Evolutionary conservation across 169 alveolate genomes (phyloP).

Genomic region (Plasmodium billcollinsi): DNA sequence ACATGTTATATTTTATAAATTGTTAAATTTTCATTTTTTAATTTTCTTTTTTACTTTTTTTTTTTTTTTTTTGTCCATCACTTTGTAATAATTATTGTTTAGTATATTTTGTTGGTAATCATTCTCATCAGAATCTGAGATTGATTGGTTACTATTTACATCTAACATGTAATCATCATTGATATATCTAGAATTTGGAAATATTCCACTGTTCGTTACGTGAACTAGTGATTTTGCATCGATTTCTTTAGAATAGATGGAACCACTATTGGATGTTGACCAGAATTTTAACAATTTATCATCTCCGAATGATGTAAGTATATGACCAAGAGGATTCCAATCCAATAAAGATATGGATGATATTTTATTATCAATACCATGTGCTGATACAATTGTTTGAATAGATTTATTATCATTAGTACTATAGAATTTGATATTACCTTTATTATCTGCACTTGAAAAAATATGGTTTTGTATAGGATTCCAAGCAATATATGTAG

Average conservation of each 20-base stretch:
- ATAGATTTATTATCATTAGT: constrained; percentile 79
- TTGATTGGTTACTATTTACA: constrained; percentile 76
- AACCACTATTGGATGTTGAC: constrained; percentile 84
- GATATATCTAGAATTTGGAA: constrained; percentile 78
- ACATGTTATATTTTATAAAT: not conserved
- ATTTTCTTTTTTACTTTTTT: constrained; percentile 15
- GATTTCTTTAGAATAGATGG: constrained; percentile 75
- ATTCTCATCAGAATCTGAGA: constrained; percentile 52
- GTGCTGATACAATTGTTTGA: constrained; percentile 77
- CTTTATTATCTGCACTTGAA: constrained; percentile 86
- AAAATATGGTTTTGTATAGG: constrained; percentile 88
- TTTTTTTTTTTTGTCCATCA: not conserved
- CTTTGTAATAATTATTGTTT: constrained; percentile 57
- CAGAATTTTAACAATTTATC: constrained; percentile 87
- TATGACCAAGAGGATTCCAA: constrained; percentile 93
- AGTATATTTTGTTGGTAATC: constrained; percentile 18
- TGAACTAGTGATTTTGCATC: constrained; percentile 74
- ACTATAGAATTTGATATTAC: constrained; percentile 83
- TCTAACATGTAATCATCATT: constrained; percentile 79
- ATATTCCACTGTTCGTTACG: constrained; percentile 67
- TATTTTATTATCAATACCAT: constrained; percentile 78
- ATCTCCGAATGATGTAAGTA: constrained; percentile 91
- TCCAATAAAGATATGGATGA: constrained; percentile 85
- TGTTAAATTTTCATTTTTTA: not conserved
- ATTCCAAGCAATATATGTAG: constrained; percentile 85